Evolutionary conservation across 1,139 yeast species (phyloP), one percentile per base, ranked within the genome.

Genomic region (Arxiozyma telluris): DNA sequence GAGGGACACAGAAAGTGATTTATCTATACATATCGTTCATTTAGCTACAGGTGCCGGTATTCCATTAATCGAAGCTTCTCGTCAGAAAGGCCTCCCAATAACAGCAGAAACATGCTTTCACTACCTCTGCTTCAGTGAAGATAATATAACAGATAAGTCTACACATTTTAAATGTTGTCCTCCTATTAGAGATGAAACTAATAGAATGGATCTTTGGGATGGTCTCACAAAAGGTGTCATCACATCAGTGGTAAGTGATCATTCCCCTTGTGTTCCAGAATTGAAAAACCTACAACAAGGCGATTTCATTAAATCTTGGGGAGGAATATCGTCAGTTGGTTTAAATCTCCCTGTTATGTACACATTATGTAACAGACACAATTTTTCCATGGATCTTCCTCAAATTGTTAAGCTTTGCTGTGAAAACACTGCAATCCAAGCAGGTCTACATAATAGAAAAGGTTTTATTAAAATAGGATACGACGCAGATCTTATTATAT

Each of bases 91-190:
- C 1, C 56, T 73, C 21, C 74, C 73, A 41, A 64, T 73, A 43
- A 75, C 95, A 0, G 96, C 91, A 1, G 98, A 91, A 70, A 90
- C 98, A 0, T 90, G 97, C 69, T 91, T 88, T 80, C 98, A 91
- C 68, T 91, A 91, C 68, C 75, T 91, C 52, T 77, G 93, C 1
- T 76, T 91, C 44, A 76, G 78, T 22, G 87, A 96, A 4, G 96
- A 90, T 65, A 76, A 76, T 41, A 87, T 91, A 53, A 83, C 89
- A 27, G 78, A 81, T 63, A 80, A 87, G 57, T 81, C 84, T 22
- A 90, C 97, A 3, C 87, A 83, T 64, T 88, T 79, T 76, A 91
- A 91, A 71, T 91, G 97, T 70, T 90, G 96, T 70, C 98, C 98
- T 1, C 98, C 98, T 6, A 89, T 91, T 60, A 78, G 97, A 61